Conservation (phyloP, 2,329 filamentous ascomycete species). For the Lizonia empirigonia region DNA sequence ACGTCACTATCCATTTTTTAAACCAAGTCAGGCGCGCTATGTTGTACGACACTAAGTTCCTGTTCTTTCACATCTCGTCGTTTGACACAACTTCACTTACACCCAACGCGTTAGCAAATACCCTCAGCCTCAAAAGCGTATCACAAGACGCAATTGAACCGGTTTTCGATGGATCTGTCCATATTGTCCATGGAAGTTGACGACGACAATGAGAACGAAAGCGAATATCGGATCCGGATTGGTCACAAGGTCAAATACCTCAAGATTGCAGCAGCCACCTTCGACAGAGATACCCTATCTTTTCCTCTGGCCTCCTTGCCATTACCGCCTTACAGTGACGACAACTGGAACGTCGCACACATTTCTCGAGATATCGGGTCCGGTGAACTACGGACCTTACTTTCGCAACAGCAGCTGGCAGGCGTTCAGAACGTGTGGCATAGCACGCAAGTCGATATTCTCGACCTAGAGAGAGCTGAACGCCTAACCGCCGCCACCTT, state of each 20-base stretch:
- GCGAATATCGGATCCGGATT: slow-evolving; percentile 17
- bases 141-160: background rate
- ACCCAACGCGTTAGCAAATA: background rate
- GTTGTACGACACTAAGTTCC: background rate
- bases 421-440: slow-evolving; percentile 37
- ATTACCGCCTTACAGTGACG: slow-evolving; percentile 10
- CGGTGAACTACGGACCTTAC: slow-evolving; percentile 32
- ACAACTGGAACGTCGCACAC: slow-evolving; percentile 12
- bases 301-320: slow-evolving; percentile 13
- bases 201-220: slow-evolving; percentile 15
- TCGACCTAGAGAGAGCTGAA: background rate
- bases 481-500: background rate
- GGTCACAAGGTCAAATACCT: slow-evolving; percentile 16
- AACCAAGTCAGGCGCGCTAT: no score
- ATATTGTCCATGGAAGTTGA: slow-evolving; percentile 18
- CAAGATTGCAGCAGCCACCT: slow-evolving; percentile 10
- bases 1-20: no score
- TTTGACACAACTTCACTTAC: background rate
- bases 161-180: background rate
- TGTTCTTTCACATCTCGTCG: background rate
- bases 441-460: slow-evolving; percentile 15
- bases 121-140: background rate
- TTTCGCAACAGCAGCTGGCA: slow-evolving; percentile 29
- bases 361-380: slow-evolving; percentile 18
- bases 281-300: slow-evolving; percentile 19